Evolutionary conservation across 2,329 filamentous ascomycete species (phyloP).

Genomic region (Fusarium ramigenum): DNA sequence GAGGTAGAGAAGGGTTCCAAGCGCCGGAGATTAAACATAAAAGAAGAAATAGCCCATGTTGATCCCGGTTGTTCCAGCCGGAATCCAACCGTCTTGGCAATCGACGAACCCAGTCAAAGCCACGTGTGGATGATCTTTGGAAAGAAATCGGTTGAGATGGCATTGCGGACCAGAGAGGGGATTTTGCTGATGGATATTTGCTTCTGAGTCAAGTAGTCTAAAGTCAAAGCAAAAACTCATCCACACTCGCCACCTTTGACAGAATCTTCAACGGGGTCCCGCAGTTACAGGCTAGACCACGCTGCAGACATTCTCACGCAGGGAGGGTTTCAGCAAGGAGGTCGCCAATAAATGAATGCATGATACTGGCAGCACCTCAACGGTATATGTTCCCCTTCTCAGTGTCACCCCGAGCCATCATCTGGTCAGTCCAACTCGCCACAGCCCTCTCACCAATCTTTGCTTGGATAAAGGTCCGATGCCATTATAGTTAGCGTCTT

Average conservation of each 20-base stretch:
- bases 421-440: neutral
- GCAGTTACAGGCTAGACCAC: neutral
- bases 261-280: neutral
- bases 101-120: neutral
- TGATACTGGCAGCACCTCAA: neutral
- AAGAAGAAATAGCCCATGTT: neutral
- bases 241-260: neutral
- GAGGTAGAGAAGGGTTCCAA: neutral
- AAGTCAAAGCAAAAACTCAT: neutral
- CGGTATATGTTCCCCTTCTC: neutral
- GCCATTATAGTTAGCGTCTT: neutral
- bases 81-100: neutral
- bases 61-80: neutral
- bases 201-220: neutral
- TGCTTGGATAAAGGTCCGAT: conserved; percentile 1
- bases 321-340: neutral
- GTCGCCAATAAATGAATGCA: neutral
- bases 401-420: neutral
- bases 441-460: neutral
- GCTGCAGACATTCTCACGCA: neutral
- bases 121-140: neutral
- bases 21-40: conserved; percentile 12
- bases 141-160: neutral
- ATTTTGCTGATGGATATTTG: neutral
- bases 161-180: neutral